Evolutionary conservation across 352 stramenopile genomes (phyloP).

Genomic region (Elongisporangium anandrum): DNA sequence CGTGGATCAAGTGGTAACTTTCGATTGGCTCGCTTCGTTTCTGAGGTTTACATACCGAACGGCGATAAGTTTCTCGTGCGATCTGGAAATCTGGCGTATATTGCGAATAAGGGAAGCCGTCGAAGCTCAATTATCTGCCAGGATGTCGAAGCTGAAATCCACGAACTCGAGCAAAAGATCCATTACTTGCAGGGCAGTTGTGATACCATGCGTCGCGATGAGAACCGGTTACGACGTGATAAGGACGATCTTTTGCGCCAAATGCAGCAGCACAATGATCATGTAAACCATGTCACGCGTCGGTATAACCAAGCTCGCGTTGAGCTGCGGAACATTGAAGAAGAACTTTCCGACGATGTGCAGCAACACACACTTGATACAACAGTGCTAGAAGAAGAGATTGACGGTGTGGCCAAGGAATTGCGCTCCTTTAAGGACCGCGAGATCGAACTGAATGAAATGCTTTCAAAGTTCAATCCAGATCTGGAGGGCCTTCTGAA

Average conservation of each 20-base stretch:
- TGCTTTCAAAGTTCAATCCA: slow-evolving; percentile 60
- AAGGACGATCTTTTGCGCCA: slow-evolving; percentile 37
- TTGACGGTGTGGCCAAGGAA: slow-evolving; percentile 42
- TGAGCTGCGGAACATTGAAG: slow-evolving; percentile 58
- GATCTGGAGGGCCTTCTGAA: slow-evolving; percentile 57
- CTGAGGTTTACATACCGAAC: slow-evolving; percentile 63
- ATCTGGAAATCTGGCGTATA: slow-evolving; percentile 72
- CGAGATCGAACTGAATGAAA: slow-evolving; percentile 48
- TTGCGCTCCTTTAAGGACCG: slow-evolving; percentile 30
- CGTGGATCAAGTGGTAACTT: slow-evolving; percentile 52
- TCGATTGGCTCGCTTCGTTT: slow-evolving; percentile 58
- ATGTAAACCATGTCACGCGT: slow-evolving; percentile 51
- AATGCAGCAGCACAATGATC: slow-evolving; percentile 42
- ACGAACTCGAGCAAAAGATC: slow-evolving; percentile 48
- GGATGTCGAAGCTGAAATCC: slow-evolving; percentile 59
- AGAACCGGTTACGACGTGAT: slow-evolving; percentile 35
- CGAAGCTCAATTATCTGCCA: slow-evolving; percentile 72
- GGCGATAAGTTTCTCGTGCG: slow-evolving; percentile 80
- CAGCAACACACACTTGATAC: slow-evolving; percentile 70
- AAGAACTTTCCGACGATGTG: slow-evolving; percentile 58
- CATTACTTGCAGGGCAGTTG: slow-evolving; percentile 41
- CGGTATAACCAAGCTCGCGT: slow-evolving; percentile 48
- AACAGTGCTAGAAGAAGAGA: slow-evolving; percentile 70
- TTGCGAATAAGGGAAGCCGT: slow-evolving; percentile 61
- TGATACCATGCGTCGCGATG: slow-evolving; percentile 50